Conservation (phyloP, 768 basidiomycete genomes). For the Asterophora lycoperdoides region DNA sequence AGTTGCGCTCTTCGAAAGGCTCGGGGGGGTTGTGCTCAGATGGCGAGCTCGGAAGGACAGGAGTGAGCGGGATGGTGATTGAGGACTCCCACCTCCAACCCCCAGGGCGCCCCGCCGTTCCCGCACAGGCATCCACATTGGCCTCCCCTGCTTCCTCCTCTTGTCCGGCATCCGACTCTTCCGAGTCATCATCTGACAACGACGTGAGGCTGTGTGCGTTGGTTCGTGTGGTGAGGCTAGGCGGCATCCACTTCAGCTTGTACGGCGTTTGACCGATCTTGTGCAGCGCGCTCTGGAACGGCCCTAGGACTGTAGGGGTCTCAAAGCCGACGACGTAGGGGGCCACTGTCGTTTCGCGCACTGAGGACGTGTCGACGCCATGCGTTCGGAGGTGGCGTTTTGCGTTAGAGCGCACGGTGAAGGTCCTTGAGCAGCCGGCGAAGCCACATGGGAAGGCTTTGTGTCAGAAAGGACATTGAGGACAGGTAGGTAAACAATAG, state of each 20-base stretch:
- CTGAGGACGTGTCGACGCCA: slow-evolving; percentile 37
- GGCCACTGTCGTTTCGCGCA: slow-evolving; percentile 3
- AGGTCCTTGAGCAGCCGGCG: slow-evolving; percentile 58
- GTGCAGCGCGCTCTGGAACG: slow-evolving; percentile 9
- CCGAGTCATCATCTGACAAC: slow-evolving; percentile 23
- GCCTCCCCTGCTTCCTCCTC: slow-evolving; percentile 11
- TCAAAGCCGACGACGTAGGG: slow-evolving; percentile 38
- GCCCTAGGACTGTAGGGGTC: slow-evolving; percentile 30
- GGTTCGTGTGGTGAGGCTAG: slow-evolving; percentile 28
- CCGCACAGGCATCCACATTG: background rate
- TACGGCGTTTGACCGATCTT: slow-evolving; percentile 18
- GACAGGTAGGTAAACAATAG: background rate
- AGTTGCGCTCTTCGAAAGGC: slow-evolving; percentile 30
- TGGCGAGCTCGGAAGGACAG: slow-evolving; percentile 22
- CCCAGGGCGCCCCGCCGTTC: background rate
- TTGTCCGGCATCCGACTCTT: slow-evolving; percentile 17
- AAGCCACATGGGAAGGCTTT: slow-evolving; percentile 53
- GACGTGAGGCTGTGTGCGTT: slow-evolving; percentile 23
- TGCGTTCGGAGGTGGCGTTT: slow-evolving; percentile 78
- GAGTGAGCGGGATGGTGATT: slow-evolving; percentile 23
- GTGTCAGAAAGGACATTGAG: background rate
- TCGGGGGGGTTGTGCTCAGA: slow-evolving; percentile 13
- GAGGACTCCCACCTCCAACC: slow-evolving; percentile 15
- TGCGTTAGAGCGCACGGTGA: slow-evolving; percentile 78
- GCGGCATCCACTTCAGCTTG: slow-evolving; percentile 41